Conservation (phyloP, 495 filamentous ascomycete species). For the Thermothielavioides terrestris region DNA sequence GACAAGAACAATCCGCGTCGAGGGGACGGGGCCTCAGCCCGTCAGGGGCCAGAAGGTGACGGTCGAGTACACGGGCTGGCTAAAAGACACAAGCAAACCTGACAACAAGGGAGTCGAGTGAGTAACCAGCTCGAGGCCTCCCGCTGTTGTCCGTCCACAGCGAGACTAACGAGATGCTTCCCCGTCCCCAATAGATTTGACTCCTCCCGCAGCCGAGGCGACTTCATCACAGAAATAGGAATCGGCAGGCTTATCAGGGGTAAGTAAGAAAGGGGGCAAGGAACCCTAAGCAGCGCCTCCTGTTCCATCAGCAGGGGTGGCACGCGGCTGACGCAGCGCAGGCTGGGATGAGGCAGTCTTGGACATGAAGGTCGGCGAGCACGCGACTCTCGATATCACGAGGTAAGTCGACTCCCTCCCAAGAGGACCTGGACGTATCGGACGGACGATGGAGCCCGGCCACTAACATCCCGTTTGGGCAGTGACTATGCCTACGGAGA, state of each 20-base stretch:
- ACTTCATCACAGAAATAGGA: constrained; percentile 62
- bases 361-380: constrained; percentile 73
- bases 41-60: constrained; percentile 55
- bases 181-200: constrained; percentile 85
- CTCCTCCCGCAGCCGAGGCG: constrained; percentile 56
- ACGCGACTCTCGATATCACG: constrained; percentile 65
- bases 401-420: constrained; percentile 45
- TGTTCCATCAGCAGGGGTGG: too few species aligned
- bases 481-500: constrained; percentile 75
- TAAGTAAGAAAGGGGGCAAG: constrained; percentile 36
- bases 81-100: constrained; percentile 54
- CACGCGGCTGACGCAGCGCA: constrained; percentile 29
- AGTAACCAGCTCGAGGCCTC: constrained; percentile 10
- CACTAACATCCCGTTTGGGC: neutral
- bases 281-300: neutral
- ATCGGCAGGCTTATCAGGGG: constrained; percentile 71
- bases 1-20: constrained; percentile 34
- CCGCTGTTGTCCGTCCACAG: neutral
- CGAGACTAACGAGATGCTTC: neutral
- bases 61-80: constrained; percentile 78
- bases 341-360: constrained; percentile 84
- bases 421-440: too few species aligned
- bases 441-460: neutral
- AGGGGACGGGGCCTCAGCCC: constrained; percentile 46
- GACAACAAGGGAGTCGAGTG: constrained; percentile 42